A percentile compares a stretch with the other conserved stretches of the same genome.
These are phyloP conservation scores for Trametes hirsuta DNA, from an alignment of 1,284 basidiomycete species.

Conservation along the genomic window DNA sequence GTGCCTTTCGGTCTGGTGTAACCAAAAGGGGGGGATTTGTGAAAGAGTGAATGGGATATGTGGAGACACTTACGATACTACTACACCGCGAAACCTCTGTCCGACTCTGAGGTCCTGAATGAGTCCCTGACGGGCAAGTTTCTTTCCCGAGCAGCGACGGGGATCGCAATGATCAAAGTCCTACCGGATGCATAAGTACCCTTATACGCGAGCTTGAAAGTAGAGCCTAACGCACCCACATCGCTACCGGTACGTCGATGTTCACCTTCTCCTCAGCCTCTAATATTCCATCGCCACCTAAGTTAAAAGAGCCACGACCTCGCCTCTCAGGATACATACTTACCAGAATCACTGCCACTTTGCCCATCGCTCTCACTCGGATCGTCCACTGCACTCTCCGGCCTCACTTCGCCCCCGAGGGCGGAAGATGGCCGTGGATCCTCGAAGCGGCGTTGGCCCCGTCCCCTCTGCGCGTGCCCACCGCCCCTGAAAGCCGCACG, in stretches of 20 bases:
- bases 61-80: slow-evolving; percentile 74
- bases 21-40: background rate
- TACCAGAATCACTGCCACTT: slow-evolving; percentile 18
- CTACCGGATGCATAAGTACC: slow-evolving; percentile 40
- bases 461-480: slow-evolving; percentile 22
- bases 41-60: background rate
- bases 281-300: background rate
- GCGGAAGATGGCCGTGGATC: slow-evolving; percentile 44
- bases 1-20: slow-evolving; percentile 81
- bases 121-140: slow-evolving; percentile 84
- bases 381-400: slow-evolving; percentile 24
- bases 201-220: background rate
- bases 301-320: background rate
- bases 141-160: slow-evolving; percentile 93
- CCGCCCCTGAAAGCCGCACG: slow-evolving; percentile 12
- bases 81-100: slow-evolving; percentile 87
- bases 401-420: slow-evolving; percentile 21
- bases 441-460: slow-evolving; percentile 24
- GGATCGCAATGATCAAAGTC: slow-evolving; percentile 99
- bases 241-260: slow-evolving; percentile 77
- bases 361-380: background rate
- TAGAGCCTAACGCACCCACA: slow-evolving; percentile 71
- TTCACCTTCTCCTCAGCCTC: slow-evolving; percentile 27
- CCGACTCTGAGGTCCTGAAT: slow-evolving; percentile 87
- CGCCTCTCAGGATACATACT: background rate